phyloP scores from a whole-genome alignment of 2,329 filamentous ascomycete genomes.

The Xylaria sp. region DNA sequence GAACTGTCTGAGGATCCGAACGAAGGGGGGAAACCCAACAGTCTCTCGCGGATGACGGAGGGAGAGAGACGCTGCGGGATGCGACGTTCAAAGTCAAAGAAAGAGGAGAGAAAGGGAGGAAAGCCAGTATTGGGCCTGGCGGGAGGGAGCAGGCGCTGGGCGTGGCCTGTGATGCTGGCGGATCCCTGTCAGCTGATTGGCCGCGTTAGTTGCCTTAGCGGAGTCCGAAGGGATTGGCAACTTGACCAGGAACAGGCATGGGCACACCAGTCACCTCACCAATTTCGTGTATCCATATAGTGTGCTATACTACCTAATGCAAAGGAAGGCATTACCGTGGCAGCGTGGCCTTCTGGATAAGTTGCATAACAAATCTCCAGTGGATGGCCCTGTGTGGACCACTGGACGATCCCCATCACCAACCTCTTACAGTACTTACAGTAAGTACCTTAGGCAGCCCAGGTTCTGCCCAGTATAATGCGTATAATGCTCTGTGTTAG shows the following conservation, averaged over 20 bases:
- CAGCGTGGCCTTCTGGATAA: background rate
- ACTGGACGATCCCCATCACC: background rate
- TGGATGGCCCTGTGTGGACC: background rate
- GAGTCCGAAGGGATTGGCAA: slow-evolving; percentile 25
- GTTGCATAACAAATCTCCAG: background rate
- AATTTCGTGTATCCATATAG: background rate
- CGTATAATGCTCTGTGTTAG: too few species aligned
- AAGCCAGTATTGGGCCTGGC: slow-evolving; percentile 3
- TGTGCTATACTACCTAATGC: background rate
- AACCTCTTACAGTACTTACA: background rate
- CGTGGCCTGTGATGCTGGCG: slow-evolving; percentile 8
- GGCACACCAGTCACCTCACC: background rate
- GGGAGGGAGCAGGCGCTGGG: slow-evolving; percentile 14
- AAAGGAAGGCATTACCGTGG: background rate
- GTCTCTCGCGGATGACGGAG: slow-evolving; percentile 17
- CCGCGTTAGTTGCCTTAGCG: slow-evolving; percentile 8
- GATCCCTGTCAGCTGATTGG: slow-evolving; percentile 22
- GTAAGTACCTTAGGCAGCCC: too few species aligned
- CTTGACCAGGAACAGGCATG: slow-evolving; percentile 12
- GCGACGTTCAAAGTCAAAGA: slow-evolving; percentile 18
- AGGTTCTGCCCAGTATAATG: too few species aligned
- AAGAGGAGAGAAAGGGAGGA: slow-evolving; percentile 22
- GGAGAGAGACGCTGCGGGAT: slow-evolving; percentile 25
- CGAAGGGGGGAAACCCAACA: slow-evolving; percentile 21
- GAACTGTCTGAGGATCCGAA: slow-evolving; percentile 27